Base-by-base conservation (phyloP, 2,329 filamentous ascomycete genomes). In the Aspergillus fijiensis region DNA sequence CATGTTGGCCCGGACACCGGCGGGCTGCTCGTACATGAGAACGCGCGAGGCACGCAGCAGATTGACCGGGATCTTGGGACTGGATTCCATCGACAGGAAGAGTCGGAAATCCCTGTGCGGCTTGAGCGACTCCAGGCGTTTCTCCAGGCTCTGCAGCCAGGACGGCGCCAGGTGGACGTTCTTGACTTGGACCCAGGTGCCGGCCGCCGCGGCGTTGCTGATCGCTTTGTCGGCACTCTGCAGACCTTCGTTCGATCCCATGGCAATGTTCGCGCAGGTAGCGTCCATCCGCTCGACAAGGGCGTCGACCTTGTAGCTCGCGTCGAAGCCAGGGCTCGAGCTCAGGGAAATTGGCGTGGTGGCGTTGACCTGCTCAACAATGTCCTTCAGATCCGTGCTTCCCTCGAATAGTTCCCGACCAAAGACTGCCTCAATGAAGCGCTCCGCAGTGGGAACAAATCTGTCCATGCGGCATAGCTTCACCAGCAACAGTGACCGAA, bases 51-150 rank as follows among this genome's bases (percentile, higher is more conserved):
- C 94, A 52, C 95, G 89, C 54, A 99, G 86, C 31, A 99, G 79
- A 72, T 98, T 98, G 74, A 98, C 94, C 0, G 96, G 94, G 68
- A 99, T 99, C 84, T 95, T 97, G 55, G 87, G 91, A 70, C 92
- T 97, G 2, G 92, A 91, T 77, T 99, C 95, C 95, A 99, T 99
- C 0, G 94, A 97, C 62, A 99, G 80, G 86, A 99, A 99, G 31
- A 99, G 82, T 51, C 95, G 86, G 84, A 99, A 99, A 73, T 96
- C 90, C 42, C 87, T 83, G 77, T 98, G 92, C 29, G 96, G 93
- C 72, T 96, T 97, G 72, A 99, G 89, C 11, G 92, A 91, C 67
- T 96, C 92, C 80, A 99, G 90, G 49, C 94, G 88, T 83, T 99
- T 99, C 81, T 99, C 94, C 16, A 99, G 84, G 70, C 92, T 96